Base-by-base conservation (phyloP, 75 land plant species). In the Pseudotsuga menziesii region DNA sequence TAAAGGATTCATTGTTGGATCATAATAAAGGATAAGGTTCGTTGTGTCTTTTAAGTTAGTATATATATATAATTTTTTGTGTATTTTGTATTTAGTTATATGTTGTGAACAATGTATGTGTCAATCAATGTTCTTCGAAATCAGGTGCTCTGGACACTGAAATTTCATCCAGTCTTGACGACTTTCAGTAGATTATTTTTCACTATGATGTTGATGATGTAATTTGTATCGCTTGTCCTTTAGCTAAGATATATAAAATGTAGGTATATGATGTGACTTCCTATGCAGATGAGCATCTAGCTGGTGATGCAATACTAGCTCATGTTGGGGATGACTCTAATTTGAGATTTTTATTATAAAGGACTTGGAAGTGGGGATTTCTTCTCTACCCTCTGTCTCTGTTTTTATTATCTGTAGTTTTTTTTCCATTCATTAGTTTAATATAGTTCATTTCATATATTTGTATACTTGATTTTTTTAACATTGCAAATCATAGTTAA, bases 231-330 rank as follows among this genome's bases (percentile, higher is more conserved):
- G 22, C 14, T 69, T 41, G 11, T n/a, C n/a, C 52, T 41, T 69
- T n/a, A 69, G 44, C 71, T 39, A 48, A 67, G 39, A 67, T 20
- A n/a, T 39, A 36, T 41, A 69, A 69, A 69, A 36, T 69, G 72
- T 75, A 94, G 99, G 93, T 97, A 20, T 97, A 94, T 89, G 95
- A 97, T 84, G 99, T 97, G 23, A 90, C 98, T 13, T 80, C 98
- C 14, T 97, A 90, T 78, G 97, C 94, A 36, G 99, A 97, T 39
- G 99, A 94, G 74, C 99, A 97, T 66, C 99, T 98, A 26, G 99
- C 98, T 26, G 95, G 99, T 13, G 93, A 94, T 84, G 91, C 95
- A 26, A 97, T 97, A 58, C 67, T 97, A 76, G 80, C 85, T 17
- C 88, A 96, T 86, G 99, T 97, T 54, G 99, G 99, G 17, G 93